Evolutionary conservation across 768 basidiomycete genomes (phyloP).

Genomic region (Fomitopsis serialis): DNA sequence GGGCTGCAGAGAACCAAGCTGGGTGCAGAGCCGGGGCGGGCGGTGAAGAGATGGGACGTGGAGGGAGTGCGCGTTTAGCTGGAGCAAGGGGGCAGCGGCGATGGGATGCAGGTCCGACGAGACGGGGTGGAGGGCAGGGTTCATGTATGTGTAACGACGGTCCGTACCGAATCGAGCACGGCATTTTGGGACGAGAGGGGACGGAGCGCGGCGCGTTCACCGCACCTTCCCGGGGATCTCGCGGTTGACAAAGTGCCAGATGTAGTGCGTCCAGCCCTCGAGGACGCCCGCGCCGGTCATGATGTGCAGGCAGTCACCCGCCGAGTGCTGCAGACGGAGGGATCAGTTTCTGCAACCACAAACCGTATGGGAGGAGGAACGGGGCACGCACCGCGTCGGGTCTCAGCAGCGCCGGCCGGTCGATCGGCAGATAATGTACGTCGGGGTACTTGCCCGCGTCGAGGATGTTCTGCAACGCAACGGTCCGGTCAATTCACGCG

Average conservation of each 20-base stretch:
- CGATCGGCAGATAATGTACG: conserved; percentile 55
- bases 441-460: conserved; percentile 38
- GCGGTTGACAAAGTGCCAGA: conserved; percentile 41
- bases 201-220: neutral
- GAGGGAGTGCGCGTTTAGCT: no score
- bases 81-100: no score
- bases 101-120: no score
- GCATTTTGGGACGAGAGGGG: no score
- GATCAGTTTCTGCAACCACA: no score
- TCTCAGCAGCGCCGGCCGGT: conserved; percentile 53
- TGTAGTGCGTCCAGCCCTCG: conserved; percentile 48
- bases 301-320: conserved; percentile 43
- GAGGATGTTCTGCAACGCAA: conserved; percentile 34
- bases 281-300: conserved; percentile 41
- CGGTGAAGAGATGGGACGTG: no score
- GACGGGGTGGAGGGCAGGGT: no score
- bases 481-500: neutral
- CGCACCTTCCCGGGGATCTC: conserved; percentile 25
- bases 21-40: no score
- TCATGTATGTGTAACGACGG: no score
- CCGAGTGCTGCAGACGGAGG: conserved; percentile 32
- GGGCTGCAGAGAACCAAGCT: no score
- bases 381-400: conserved; percentile 54
- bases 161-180: no score
- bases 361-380: no score